phyloP scores from a whole-genome alignment of 176 grass and related monocot genomes.

The Bonia amplexicaulis region DNA sequence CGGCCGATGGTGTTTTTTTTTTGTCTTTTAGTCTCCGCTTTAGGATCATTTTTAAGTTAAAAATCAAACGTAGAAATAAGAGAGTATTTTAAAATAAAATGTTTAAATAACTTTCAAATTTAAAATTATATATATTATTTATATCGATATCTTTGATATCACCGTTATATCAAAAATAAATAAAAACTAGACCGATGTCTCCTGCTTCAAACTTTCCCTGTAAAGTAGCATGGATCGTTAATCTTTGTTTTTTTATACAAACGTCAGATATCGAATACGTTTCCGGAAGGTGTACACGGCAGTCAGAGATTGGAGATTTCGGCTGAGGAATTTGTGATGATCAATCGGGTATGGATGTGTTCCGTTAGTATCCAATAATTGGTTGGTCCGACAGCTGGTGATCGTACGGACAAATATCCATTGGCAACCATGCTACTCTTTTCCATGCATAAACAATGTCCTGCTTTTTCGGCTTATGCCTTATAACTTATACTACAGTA shows the following conservation, averaged over 20 bases:
- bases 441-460: background rate
- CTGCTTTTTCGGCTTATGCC: accelerated
- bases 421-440: background rate
- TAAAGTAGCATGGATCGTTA: background rate
- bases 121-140: no score
- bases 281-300: background rate
- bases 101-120: no score
- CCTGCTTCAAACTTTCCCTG: no score
- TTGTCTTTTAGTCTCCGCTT: no score
- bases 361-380: background rate
- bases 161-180: no score
- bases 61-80: no score
- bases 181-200: no score
- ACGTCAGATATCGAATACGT: background rate
- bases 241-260: no score
- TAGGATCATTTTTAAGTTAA: no score
- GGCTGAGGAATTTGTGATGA: background rate
- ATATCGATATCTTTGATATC: no score
- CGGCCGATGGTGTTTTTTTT: background rate
- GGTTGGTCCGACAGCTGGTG: background rate
- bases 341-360: background rate
- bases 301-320: background rate
- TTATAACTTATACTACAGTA: no score
- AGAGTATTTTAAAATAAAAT: no score
- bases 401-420: background rate